Base-by-base conservation (phyloP, 164 flowering plant genomes). In the Malania oleifera region DNA sequence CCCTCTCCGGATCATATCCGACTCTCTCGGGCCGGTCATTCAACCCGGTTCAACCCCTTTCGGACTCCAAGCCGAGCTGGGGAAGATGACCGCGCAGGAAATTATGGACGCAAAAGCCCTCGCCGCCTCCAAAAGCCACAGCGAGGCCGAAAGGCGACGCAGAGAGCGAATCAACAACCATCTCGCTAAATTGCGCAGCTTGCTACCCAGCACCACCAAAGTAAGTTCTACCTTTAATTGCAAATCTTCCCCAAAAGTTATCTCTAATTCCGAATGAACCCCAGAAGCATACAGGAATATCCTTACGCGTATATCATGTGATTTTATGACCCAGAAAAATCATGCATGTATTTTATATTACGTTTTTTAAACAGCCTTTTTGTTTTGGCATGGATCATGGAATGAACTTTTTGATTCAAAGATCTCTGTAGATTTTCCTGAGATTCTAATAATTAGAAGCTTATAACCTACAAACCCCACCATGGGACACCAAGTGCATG, bases 101-200 rank as follows among this genome's bases (percentile, higher is more conserved):
- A 88, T 95, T 51, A 85, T 95, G 97, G 97, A 93, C 54, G 99
- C 99, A 2, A 93, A 93, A 63, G 99, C 97, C 11, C 76, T 90
- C 0, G 99, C 99, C 1, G 99, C 99, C 28, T 95, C 99, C 1
- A 91, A 88, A 69, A 95, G 96, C 67, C 99, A 95, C 54, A 95
- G 97, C 59, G 99, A 95, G 69, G 99, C 99, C 55, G 97, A 95
- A 65, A 76, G 97, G 60, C 67, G 95, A 50, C 73, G 99, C 11
- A 73, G 97, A 59, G 99, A 89, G 67, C 80, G 97, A 61, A 95
- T 95, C 80, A 95, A 95, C 61, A 89, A 79, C 63, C 99, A 95
- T 64, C 96, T 95, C 59, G 87, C 91, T 49, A 86, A 73, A 72
- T 70, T 95, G 12, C 77, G 99, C 35, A 91, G 95, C 78, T 67